Evolutionary conservation across 768 basidiomycete species (phyloP), one percentile per base, ranked within the genome.

Genomic region (Russula virescens): DNA sequence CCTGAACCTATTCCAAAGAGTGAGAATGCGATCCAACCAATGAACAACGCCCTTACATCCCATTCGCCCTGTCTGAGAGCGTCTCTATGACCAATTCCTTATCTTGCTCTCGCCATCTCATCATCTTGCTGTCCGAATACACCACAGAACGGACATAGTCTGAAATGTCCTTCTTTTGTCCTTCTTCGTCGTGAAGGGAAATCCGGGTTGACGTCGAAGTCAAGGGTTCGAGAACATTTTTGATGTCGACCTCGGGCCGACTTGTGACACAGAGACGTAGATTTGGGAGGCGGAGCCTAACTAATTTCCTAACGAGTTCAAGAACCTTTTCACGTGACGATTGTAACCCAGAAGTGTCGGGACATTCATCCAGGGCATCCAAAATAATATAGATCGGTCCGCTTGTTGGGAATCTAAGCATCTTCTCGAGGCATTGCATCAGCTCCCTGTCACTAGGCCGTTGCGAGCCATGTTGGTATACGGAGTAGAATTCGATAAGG

Each of bases 331-430:
- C 34, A 25, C 56, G 56, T 19, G 14, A 45, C 6, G 46, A 34
- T 14, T 28, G 46, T 18, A 43, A 43, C 42, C 42, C 34, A 38
- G n/a, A 46, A 28, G 11, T 28, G 28, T 25, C n/a, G 21, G 56
- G 56, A 40, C 46, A 58, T 18, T 58, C 46, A 11, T 58, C 56
- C 8, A 58, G 46, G 16, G 56, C 56, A 23, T 58, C 56, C 0
- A 58, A 4, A 14, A 58, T 21, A 2, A 58, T 2, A 16, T 58
- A 58, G n/a, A 49, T 25, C 9, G 56, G 56, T 31, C 16, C 16
- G 18, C 26, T 21, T 18, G 8, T 13, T 10, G 31, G 14, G 21
- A 48, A 3, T 6, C 5, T 35, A 31, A 58, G 31, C 46, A 58
- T 58, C 14, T 58, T 11, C 34, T 34, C 47, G 21, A 58, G 47